These are phyloP conservation scores for Medicago ruthenica DNA, from an alignment of 306 rosid species.

Conservation along the genomic window DNA sequence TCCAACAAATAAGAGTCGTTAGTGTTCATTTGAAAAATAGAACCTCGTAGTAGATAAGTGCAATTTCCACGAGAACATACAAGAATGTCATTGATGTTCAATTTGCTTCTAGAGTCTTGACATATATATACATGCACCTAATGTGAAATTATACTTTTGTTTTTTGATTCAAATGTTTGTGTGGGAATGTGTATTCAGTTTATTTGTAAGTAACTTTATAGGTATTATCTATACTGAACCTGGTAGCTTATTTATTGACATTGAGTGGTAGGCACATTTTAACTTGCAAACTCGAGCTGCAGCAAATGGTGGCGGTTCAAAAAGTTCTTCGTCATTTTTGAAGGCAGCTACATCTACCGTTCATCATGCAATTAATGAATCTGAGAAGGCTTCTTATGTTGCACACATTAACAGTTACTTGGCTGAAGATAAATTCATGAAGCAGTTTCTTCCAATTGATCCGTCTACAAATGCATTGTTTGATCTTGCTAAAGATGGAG, in stretches of 20 bases:
- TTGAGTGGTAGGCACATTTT: slow-evolving; percentile 72
- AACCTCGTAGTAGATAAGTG: neutral
- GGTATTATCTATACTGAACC: slow-evolving; percentile 37
- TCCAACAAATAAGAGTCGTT: neutral
- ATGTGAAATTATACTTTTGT: slow-evolving; percentile 6
- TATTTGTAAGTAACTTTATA: slow-evolving; percentile 15
- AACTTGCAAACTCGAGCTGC: slow-evolving; percentile 68
- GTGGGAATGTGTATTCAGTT: slow-evolving; percentile 8
- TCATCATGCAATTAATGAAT: slow-evolving; percentile 87
- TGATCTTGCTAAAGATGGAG: slow-evolving; percentile 95
- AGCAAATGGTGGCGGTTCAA: slow-evolving; percentile 70
- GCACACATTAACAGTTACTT: slow-evolving; percentile 83
- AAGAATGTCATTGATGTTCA: slow-evolving; percentile 25
- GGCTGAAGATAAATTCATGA: slow-evolving; percentile 81
- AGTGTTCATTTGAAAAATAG: slow-evolving; percentile 2
- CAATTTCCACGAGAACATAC: neutral
- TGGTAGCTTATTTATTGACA: slow-evolving; percentile 34
- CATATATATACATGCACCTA: neutral
- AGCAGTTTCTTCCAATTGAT: slow-evolving; percentile 87
- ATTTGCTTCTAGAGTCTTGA: slow-evolving; percentile 7
- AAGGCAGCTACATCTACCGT: slow-evolving; percentile 91
- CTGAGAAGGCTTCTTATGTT: slow-evolving; percentile 95
- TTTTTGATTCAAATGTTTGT: slow-evolving; percentile 16
- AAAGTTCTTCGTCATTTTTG: slow-evolving; percentile 77
- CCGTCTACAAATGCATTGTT: slow-evolving; percentile 76